Base-by-base conservation (phyloP, 306 rosid species). In the Crataegus laevigata region DNA sequence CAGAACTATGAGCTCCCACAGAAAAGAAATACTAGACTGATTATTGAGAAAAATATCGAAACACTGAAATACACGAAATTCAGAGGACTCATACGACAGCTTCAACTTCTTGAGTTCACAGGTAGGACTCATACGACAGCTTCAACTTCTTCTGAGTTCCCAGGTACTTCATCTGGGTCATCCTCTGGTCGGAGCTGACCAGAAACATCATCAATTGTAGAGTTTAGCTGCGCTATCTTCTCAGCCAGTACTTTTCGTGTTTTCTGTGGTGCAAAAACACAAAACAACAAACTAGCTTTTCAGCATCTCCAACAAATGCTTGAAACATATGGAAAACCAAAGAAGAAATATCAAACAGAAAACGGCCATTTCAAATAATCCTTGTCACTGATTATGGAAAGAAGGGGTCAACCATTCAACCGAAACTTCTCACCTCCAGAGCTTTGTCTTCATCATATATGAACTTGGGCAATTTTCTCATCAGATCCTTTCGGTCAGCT, bases 361-460 rank as follows among this genome's bases (percentile, higher is more conserved):
- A 71, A 25, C 17, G 43, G 15, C 32, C 45, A 22, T 7, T 63
- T 26, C 42, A 47, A 38, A 51, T 17, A 40, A 70, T 52, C 71
- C n/a, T 51, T 42, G 38, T 13, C 64, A 86, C 42, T 75, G 66
- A 67, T 77, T 13, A 71, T 61, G 64, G 65, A 70, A 60, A 74
- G 58, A 74, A 43, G 38, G 71, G n/a, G 1, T 57, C 18, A 72
- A 72, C 15, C 14, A 69, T 72, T 70, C 57, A 80, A 75, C 66
- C 65, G 75, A 36, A 36, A 69, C 69, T 75, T 81, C 71, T 77
- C 83, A 94, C 99, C 98, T 94, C 99, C 82, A 90, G 77, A 76
- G 93, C 93, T 78, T 92, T 94, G 81, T 94, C 99, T 83, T 94
- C 99, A 69, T 92, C 98, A 73, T 94, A 94, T 68, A 94, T 90